Base-by-base conservation (phyloP, 1,284 basidiomycete genomes). In the Ceratobasidium papillatum region DNA sequence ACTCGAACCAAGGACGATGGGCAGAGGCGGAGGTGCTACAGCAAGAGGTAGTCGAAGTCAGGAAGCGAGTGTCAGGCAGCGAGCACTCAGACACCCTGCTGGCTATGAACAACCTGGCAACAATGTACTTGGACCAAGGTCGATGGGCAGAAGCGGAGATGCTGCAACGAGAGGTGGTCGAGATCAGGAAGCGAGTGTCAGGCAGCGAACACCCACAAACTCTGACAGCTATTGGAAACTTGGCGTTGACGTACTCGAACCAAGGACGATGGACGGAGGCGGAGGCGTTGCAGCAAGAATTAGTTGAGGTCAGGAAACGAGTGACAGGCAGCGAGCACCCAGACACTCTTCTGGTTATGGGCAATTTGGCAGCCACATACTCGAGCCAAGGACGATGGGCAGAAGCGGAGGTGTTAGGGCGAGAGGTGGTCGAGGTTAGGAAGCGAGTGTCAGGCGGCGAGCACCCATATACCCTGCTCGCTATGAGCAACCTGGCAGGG, bases 251-350 rank as follows among this genome's bases (percentile, higher is more conserved):
- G 3, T 38, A 36, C 27, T 45, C 11, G 34, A n/a, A 52, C 12
- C 64, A 51, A 66, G 32, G 64, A 9, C 30, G 64, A 17, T 52
- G 12, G 47, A 11, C 3, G 3, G 45, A 66, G 25, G 64, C 64
- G 11, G 47, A 51, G 49, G 9, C 27, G 4, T 22, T 66, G 49
- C 64, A 36, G 9, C 27, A 14, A 25, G 47, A 51, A 38, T 30
- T 36, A 8, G 5, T 66, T 5, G n/a, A 63, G 41, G n/a, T 34
- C n/a, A 22, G 61, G 61, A 63, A 47, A 22, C 38, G 43, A 30
- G 9, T 63, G 27, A 32, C 3, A n/a, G 59, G 59, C 8, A 45
- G 17, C 38, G 59, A 62, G 38, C 36, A 62, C 17, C 36, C 36
- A 17, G n/a, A 41, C 17, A 62, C 59, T 22, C n/a, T 62, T 2